Percentiles rank a stretch among this genome's conserved stretches.
Conservation (phyloP, 352 stramenopile species). For the Phytophthora quininea region DNA sequence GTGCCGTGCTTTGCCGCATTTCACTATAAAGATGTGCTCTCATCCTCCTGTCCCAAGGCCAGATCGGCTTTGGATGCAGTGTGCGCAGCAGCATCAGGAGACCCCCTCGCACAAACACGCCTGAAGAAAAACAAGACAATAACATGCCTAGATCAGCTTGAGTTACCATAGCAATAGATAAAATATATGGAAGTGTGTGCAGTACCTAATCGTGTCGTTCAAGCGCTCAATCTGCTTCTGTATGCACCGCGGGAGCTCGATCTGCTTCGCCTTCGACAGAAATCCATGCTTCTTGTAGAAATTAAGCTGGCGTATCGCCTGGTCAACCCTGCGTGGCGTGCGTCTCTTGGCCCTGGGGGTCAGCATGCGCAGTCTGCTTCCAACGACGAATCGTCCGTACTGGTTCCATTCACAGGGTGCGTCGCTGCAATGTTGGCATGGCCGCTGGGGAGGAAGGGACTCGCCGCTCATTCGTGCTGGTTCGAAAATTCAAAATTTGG, state of each 20-base stretch:
- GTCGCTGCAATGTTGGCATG: not conserved
- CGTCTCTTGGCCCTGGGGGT: not conserved
- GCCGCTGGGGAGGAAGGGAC: not conserved
- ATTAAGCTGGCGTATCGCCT: not conserved
- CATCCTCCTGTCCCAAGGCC: not conserved
- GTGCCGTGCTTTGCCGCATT: not conserved
- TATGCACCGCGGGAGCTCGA: not conserved
- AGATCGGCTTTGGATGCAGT: not conserved
- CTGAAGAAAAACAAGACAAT: conserved; percentile 3
- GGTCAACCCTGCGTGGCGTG: not conserved
- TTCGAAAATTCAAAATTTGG: not conserved
- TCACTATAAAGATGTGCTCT: not conserved
- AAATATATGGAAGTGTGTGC: not conserved
- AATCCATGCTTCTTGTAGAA: not conserved
- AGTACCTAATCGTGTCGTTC: not conserved
- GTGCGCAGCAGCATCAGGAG: not conserved
- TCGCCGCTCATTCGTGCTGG: not conserved
- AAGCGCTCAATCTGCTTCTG: not conserved
- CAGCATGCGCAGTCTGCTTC: not conserved
- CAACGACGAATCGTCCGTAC: not conserved
- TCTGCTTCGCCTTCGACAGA: not conserved
- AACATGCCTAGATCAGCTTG: not conserved
- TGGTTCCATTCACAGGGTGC: not conserved
- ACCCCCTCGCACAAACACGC: not conserved
- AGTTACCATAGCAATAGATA: not conserved